A percentile compares a stretch with the other conserved stretches of the same genome.
Conservation (phyloP, 2,329 filamentous ascomycete species). For the Dothideomycetes sp. region DNA sequence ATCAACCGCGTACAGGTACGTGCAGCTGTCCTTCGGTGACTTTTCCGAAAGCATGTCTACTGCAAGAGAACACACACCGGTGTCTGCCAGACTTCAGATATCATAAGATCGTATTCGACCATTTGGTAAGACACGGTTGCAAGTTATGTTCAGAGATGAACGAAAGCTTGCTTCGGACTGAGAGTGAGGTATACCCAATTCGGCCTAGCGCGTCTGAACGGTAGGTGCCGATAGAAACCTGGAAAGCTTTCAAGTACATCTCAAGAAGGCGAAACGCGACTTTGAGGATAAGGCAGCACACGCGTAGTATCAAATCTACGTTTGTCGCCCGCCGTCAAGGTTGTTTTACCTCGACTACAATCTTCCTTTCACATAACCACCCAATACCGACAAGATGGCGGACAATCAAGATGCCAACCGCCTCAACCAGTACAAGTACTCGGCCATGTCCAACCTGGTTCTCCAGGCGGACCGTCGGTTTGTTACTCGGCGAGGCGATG, state of each 20-base stretch:
- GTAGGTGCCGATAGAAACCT: too few relatives aligned
- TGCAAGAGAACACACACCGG: too few relatives aligned
- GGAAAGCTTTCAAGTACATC: not conserved
- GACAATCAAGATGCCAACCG: constrained; percentile 22
- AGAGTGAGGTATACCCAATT: too few relatives aligned
- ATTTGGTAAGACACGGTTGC: too few relatives aligned
- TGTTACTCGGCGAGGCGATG: constrained; percentile 81
- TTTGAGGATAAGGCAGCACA: constrained; percentile 6
- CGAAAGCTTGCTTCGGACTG: too few relatives aligned
- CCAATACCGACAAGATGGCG: constrained; percentile 15
- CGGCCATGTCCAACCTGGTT: constrained; percentile 94
- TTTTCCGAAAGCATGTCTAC: too few relatives aligned
- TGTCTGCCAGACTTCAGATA: too few relatives aligned
- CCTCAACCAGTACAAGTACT: constrained; percentile 27
- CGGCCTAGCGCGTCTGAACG: too few relatives aligned
- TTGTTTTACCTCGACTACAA: not conserved
- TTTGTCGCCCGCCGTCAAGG: constrained; percentile 7
- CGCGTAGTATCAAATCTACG: constrained; percentile 7
- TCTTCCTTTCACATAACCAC: not conserved
- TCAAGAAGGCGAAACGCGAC: not conserved
- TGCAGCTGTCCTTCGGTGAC: too few relatives aligned
- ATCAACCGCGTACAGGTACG: too few relatives aligned
- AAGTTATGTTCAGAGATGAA: too few relatives aligned
- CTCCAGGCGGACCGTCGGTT: constrained; percentile 98
- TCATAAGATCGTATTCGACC: too few relatives aligned